A percentile compares a stretch with the other conserved stretches of the same genome.
Evolutionary conservation across 352 stramenopile genomes (phyloP).

Genomic region (Phytophthora cryptogea): DNA sequence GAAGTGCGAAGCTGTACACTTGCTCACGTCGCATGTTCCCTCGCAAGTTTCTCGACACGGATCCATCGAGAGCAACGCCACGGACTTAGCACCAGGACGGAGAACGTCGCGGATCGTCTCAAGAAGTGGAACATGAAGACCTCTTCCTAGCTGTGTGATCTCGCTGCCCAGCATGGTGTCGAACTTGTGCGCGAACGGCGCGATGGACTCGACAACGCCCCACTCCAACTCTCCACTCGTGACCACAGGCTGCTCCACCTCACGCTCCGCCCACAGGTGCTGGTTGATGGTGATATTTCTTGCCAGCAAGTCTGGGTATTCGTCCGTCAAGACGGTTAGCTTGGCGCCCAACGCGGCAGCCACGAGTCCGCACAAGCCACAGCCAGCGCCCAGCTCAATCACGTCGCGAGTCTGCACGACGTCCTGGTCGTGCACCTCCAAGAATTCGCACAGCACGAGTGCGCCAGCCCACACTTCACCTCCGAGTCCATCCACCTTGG

Average conservation of each 20-base stretch:
- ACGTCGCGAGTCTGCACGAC: slow-evolving; percentile 39
- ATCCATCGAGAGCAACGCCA: slow-evolving; percentile 67
- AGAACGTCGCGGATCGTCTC: slow-evolving; percentile 46
- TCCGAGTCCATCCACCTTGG: slow-evolving; percentile 55
- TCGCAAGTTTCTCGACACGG: slow-evolving; percentile 40
- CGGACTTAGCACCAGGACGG: slow-evolving; percentile 24
- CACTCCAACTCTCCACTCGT: slow-evolving; percentile 44
- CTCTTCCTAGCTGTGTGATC: slow-evolving; percentile 57
- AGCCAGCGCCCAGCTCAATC: slow-evolving; percentile 63
- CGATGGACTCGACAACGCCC: slow-evolving; percentile 32
- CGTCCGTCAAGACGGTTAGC: slow-evolving; percentile 48
- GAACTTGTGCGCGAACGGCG: slow-evolving; percentile 41
- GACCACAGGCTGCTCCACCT: slow-evolving; percentile 16
- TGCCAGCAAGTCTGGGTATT: slow-evolving; percentile 57
- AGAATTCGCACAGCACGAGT: slow-evolving; percentile 55
- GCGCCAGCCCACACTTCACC: slow-evolving; percentile 66
- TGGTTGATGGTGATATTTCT: slow-evolving; percentile 49
- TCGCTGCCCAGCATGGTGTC: slow-evolving; percentile 67
- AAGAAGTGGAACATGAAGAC: slow-evolving; percentile 44
- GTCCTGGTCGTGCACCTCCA: slow-evolving; percentile 33
- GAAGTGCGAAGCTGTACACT: slow-evolving; percentile 66
- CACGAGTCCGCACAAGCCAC: slow-evolving; percentile 57
- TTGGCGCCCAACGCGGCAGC: slow-evolving; percentile 42
- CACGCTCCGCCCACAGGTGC: slow-evolving; percentile 27
- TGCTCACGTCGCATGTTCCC: slow-evolving; percentile 44